These are phyloP conservation scores for Aegle marmelos DNA, from an alignment of 345 rosid species.

Conservation along the genomic window DNA sequence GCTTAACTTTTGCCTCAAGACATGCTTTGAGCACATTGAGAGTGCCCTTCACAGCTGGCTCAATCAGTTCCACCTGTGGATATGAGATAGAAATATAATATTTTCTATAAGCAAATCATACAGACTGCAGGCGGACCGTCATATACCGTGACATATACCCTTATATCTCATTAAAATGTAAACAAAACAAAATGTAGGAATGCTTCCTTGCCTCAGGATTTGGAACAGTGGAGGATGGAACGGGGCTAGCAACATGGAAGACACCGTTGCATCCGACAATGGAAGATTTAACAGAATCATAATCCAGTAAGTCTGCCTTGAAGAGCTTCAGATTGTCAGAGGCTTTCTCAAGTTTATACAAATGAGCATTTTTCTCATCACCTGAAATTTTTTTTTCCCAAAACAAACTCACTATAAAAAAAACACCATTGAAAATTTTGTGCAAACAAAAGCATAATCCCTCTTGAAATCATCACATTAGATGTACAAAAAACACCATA, in stretches of 20 bases:
- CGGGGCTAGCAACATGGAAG: background rate
- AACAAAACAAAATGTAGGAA: background rate
- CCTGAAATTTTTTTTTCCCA: background rate
- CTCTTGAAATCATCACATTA: background rate
- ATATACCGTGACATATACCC: background rate
- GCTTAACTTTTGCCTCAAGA: slow-evolving; percentile 48
- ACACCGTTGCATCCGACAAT: background rate
- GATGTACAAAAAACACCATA: background rate
- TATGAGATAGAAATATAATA: too few relatives aligned
- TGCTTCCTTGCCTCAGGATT: background rate
- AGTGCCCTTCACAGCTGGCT: slow-evolving; percentile 71
- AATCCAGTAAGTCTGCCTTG: background rate
- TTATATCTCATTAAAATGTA: too few relatives aligned
- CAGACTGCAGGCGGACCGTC: background rate
- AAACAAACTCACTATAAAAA: too few relatives aligned
- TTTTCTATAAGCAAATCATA: too few relatives aligned
- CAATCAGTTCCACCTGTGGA: slow-evolving; percentile 47
- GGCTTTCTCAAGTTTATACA: background rate
- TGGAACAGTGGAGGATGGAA: background rate
- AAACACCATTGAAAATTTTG: background rate
- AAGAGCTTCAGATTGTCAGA: background rate
- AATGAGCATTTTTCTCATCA: background rate
- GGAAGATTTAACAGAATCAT: background rate
- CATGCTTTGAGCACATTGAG: slow-evolving; percentile 65
- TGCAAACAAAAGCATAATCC: background rate